Evolutionary conservation across 1,284 basidiomycete genomes (phyloP).

Genomic region (Hemileccinum hortonii): DNA sequence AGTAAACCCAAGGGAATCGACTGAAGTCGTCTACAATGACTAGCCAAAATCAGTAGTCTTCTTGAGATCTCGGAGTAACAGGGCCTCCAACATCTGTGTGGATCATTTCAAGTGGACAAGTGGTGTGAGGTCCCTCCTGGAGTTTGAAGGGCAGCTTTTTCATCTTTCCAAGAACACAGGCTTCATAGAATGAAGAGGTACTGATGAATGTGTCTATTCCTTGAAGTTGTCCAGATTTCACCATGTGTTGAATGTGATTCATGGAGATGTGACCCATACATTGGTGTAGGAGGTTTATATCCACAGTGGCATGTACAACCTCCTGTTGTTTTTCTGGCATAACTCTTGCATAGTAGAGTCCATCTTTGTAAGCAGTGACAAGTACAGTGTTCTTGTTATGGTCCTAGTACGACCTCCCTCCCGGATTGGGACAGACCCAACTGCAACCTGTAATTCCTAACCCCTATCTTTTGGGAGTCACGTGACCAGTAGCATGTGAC

Average conservation of each 20-base stretch:
- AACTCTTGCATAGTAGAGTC: too few species aligned
- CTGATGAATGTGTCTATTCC: constrained; percentile 8
- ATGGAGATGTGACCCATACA: too few species aligned
- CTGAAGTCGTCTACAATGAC: constrained; percentile 34
- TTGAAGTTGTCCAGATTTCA: constrained; percentile 11
- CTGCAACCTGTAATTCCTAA: too few species aligned
- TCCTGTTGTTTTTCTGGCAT: too few species aligned
- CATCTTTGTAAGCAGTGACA: too few species aligned
- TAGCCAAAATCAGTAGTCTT: constrained; percentile 31
- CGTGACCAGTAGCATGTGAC: too few species aligned
- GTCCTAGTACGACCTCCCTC: too few species aligned
- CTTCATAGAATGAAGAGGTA: constrained; percentile 15
- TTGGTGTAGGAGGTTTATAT: too few species aligned
- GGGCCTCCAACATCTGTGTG: constrained; percentile 36
- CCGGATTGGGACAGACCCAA: too few species aligned
- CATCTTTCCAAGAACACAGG: constrained; percentile 25
- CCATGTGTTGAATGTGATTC: constrained; percentile 13
- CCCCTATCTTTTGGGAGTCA: too few species aligned
- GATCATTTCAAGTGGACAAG: constrained; percentile 23
- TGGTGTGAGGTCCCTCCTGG: constrained; percentile 1
- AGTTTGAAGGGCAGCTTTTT: constrained; percentile 25
- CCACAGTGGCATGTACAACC: too few species aligned
- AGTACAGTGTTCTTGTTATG: too few species aligned
- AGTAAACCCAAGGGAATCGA: constrained; percentile 23
- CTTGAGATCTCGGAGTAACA: constrained; percentile 16